A percentile compares a stretch with the other conserved stretches of the same genome.
These are phyloP conservation scores for Coffea eugenioides DNA, from an alignment of 257 asterid genomes.

Conservation along the genomic window DNA sequence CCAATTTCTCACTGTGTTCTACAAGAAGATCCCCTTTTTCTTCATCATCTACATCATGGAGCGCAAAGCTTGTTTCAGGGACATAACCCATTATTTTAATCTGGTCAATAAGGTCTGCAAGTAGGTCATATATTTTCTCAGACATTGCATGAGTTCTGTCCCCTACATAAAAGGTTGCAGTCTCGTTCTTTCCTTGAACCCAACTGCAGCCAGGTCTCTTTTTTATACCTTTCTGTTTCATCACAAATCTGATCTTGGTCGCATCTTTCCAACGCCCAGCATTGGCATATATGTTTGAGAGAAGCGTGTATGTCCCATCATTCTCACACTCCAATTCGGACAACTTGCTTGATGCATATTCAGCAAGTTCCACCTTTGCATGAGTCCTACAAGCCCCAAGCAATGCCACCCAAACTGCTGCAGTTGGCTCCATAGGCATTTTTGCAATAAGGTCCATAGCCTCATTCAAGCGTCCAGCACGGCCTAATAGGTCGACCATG, in stretches of 20 bases:
- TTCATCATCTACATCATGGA: conserved; percentile 96
- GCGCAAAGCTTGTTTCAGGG: conserved; percentile 85
- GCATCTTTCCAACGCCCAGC: conserved; percentile 92
- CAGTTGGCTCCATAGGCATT: conserved; percentile 73
- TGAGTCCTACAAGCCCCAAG: conserved; percentile 89
- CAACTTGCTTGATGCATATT: conserved; percentile 55
- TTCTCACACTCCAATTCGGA: conserved; percentile 68
- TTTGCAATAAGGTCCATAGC: conserved; percentile 55
- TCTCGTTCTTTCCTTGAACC: conserved; percentile 84
- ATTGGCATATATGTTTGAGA: conserved; percentile 78
- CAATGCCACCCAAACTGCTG: conserved; percentile 71
- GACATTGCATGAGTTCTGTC: conserved; percentile 83
- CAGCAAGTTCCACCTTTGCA: conserved; percentile 82
- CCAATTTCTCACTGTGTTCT: conserved; percentile 95
- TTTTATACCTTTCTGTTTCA: conserved; percentile 71
- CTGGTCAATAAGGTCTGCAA: conserved; percentile 56
- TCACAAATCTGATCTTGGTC: conserved; percentile 60
- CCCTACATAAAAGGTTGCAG: conserved; percentile 68
- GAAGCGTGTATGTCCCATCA: conserved; percentile 80
- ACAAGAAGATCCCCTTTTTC: conserved; percentile 73
- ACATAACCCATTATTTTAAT: conserved; percentile 76
- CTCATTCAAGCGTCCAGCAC: conserved; percentile 78
- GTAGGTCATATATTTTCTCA: conserved; percentile 50
- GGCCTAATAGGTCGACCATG: conserved; percentile 85
- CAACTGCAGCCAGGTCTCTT: conserved; percentile 96